These are phyloP conservation scores for Salvia splendens DNA, from an alignment of 257 asterid genomes.

Conservation along the genomic window DNA sequence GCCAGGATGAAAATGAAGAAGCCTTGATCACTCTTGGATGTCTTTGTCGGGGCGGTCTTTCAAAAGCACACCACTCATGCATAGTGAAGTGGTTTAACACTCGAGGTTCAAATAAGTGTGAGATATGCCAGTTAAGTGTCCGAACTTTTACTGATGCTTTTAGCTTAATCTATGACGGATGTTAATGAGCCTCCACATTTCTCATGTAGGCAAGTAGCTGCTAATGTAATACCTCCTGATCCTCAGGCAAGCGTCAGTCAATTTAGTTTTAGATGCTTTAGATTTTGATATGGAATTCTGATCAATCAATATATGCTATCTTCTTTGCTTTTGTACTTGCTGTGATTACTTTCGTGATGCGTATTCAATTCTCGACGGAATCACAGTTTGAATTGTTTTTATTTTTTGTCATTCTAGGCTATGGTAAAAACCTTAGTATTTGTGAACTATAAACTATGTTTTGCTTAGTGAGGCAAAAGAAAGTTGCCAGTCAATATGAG, in stretches of 20 bases:
- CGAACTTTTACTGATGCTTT: constrained; percentile 16
- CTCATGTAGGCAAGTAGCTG: constrained; percentile 63
- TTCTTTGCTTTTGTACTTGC: constrained; percentile 10
- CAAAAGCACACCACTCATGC: constrained; percentile 72
- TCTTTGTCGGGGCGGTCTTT: constrained; percentile 73
- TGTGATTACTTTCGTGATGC: constrained; percentile 20
- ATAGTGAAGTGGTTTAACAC: constrained; percentile 70
- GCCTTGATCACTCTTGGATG: constrained; percentile 76
- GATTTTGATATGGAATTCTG: constrained; percentile 21
- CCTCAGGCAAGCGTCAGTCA: constrained; percentile 52
- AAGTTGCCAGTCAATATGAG: background rate
- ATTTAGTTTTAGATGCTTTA: constrained; percentile 17
- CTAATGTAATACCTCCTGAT: constrained; percentile 57
- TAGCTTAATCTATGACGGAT: constrained; percentile 12
- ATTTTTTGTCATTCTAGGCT: constrained; percentile 15
- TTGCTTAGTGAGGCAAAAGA: constrained; percentile 6
- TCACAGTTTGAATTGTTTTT: constrained; percentile 1
- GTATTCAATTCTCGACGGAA: constrained; percentile 2
- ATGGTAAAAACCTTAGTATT: constrained; percentile 7
- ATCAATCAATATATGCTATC: constrained; percentile 1
- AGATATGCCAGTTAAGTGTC: constrained; percentile 74
- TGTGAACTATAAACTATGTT: constrained; percentile 5
- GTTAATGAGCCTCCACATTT: constrained; percentile 37
- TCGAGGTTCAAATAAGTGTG: constrained; percentile 78
- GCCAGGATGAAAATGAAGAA: constrained; percentile 78